Evolutionary conservation across 2,329 filamentous ascomycete species (phyloP).

Genomic region (Alternaria metachromatica): DNA sequence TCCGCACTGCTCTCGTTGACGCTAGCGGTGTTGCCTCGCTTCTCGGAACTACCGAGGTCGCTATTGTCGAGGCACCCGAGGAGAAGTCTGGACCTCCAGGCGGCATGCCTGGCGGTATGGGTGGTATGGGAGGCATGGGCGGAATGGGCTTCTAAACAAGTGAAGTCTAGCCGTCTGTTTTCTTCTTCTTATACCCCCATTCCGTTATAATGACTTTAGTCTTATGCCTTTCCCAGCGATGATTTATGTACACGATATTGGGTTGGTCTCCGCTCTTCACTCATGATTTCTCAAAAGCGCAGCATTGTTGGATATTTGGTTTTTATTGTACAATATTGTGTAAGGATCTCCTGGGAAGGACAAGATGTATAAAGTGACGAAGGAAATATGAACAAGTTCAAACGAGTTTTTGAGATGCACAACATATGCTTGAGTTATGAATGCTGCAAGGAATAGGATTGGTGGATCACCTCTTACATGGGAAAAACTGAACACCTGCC

Average conservation of each 20-base stretch:
- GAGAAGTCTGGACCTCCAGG: slow-evolving; percentile 72
- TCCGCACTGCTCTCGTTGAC: slow-evolving; percentile 93
- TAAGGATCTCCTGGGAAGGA: slow-evolving; percentile 37
- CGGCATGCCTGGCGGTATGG: slow-evolving; percentile 65
- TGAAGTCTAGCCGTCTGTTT: slow-evolving; percentile 27
- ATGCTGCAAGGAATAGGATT: not conserved
- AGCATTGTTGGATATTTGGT: slow-evolving; percentile 40
- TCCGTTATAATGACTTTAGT: slow-evolving; percentile 45
- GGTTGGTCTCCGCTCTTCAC: slow-evolving; percentile 49
- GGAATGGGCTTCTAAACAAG: slow-evolving; percentile 67
- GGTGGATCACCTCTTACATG: not conserved
- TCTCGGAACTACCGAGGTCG: slow-evolving; percentile 96
- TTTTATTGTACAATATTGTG: slow-evolving; percentile 47
- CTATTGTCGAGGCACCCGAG: slow-evolving; percentile 94
- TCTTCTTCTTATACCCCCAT: slow-evolving; percentile 38
- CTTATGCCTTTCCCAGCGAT: slow-evolving; percentile 39
- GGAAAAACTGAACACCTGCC: not conserved
- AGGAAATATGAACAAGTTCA: slow-evolving; percentile 35
- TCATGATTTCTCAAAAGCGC: slow-evolving; percentile 47
- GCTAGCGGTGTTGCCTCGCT: slow-evolving; percentile 96
- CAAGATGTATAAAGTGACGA: slow-evolving; percentile 40
- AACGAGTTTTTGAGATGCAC: slow-evolving; percentile 9
- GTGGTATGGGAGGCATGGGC: slow-evolving; percentile 56
- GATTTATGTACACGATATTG: slow-evolving; percentile 45
- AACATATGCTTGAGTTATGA: slow-evolving; percentile 6